Evolutionary conservation across 2,329 filamentous ascomycete species (phyloP), one percentile per base, ranked within the genome.

Genomic region (Stemphylium vesicarium): DNA sequence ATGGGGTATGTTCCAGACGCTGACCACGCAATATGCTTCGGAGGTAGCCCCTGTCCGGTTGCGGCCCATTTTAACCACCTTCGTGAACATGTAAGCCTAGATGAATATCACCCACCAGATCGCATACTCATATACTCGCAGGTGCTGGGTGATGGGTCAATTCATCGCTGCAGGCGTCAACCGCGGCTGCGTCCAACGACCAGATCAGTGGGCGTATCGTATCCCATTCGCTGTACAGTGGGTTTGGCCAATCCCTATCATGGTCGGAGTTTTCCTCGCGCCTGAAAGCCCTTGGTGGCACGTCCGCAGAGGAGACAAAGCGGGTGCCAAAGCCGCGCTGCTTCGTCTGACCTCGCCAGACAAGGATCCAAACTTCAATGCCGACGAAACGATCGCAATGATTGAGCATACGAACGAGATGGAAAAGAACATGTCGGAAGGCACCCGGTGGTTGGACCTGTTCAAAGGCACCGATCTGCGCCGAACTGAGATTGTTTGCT

Each of bases 341-440:
- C 77, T 88, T 42, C 85, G 88, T 3, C 78, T 91, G 20, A 90
- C 88, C 1, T 87, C 82, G 61, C 68, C 79, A 4, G 79, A 85
- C 56, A 79, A 79, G 39, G 85, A 91, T 57, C 86, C 85, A 0
- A 83, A 87, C 22, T 68, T 68, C 54, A 66, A 71, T 20, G 59
- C 63, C 8, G 69, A 71, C 41, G 65, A 70, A 8, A 95, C 90
- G 0, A 83, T 96, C 56, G 87, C 90, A 62, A 94, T 96, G 90
- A 96, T 96, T 86, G 85, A 91, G 3, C 90, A 95, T 69, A 96
- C 92, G 1, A 92, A 89, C 1, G 88, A 89, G 1, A 78, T 96
- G n/a, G 92, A 96, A 72, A 83, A 90, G 69, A 79, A 84, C 72
- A 88, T 91, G 50, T 53, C 56, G 26, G 79, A 80, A 12, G 91